Evolutionary conservation across 768 basidiomycete species (phyloP), one percentile per base, ranked within the genome.

Genomic region (Melanogaster broomeanus): DNA sequence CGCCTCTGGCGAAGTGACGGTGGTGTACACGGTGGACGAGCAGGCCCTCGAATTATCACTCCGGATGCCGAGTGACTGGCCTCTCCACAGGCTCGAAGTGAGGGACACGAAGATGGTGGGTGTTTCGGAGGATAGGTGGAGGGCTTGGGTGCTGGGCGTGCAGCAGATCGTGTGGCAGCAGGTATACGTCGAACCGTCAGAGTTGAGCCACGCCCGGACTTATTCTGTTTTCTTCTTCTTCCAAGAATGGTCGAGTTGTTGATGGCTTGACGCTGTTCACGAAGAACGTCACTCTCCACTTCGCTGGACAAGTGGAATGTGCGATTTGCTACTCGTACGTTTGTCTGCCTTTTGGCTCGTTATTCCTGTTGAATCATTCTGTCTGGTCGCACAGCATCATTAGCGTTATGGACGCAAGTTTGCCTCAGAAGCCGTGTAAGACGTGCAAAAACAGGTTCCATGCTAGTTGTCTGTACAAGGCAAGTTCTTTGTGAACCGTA

Each of bases 361-460:
- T 18, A 1, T 15, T 10, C 19, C 27, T 28, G 6, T 38, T 55
- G n/a, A n/a, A n/a, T n/a, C 25, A 41, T 42, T 30, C 39, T 40
- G 33, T 37, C 41, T 11, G 37, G 47, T 34, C 39, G 7, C 53
- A 9, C 69, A 95, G 93, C 4, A 91, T 98, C 56, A 93, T 98
- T 63, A 92, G 87, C 59, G 83, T 93, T 39, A 87, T 84, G 72
- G 97, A 98, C 63, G 86, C 88, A 1, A 85, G 81, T 44, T 75
- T 98, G 13, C 96, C 97, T 0, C 83, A 83, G 60, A 95, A 94
- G 62, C 86, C 91, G 1, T 99, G 96, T 74, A 87, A 83, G 70
- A 97, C 93, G 2, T 97, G 95, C 72, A 92, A 90, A 70, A 97
- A 97, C 66, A 77, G 88, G 37, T 98, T 96, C 79, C 95, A 97